A percentile compares a stretch with the other conserved stretches of the same genome.
phyloP scores from a whole-genome alignment of 148 eudicot species.

The Dianthus caryophyllus region DNA sequence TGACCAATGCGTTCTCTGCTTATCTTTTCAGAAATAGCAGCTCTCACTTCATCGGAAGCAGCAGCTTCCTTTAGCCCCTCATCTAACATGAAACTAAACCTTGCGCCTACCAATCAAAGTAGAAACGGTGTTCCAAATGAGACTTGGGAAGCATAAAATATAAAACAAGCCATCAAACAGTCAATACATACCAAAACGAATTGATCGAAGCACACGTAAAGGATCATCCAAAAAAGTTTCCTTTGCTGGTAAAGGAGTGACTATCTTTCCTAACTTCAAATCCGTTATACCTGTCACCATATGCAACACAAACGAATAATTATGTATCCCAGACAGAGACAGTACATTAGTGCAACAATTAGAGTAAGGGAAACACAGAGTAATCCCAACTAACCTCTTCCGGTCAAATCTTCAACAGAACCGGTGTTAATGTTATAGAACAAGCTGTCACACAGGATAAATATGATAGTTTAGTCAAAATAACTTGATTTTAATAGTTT shows the following conservation, averaged over 20 bases:
- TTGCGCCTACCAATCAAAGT: conserved; percentile 48
- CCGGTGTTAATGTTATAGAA: conserved; percentile 84
- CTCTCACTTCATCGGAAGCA: conserved; percentile 67
- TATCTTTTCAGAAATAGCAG: conserved; percentile 82
- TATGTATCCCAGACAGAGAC: not conserved
- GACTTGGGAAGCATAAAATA: not conserved
- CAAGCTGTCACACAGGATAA: conserved; percentile 47
- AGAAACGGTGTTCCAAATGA: conserved; percentile 1
- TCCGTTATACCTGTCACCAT: conserved; percentile 56
- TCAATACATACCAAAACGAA: conserved; percentile 68
- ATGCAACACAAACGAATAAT: not conserved
- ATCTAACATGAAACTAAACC: conserved; percentile 72
- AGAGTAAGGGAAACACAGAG: not conserved
- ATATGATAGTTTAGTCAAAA: not conserved
- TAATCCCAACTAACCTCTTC: conserved; percentile 52
- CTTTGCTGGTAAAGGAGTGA: conserved; percentile 89
- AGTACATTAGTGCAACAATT: not conserved
- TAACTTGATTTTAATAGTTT: not conserved
- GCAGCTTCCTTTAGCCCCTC: conserved; percentile 80
- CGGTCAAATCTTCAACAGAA: conserved; percentile 83
- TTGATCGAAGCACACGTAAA: conserved; percentile 90
- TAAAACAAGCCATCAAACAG: conserved; percentile 7
- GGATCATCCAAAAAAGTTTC: conserved; percentile 98
- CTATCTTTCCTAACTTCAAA: conserved; percentile 80
- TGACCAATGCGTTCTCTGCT: conserved; percentile 97